These are phyloP conservation scores for Lecanoromycetidae sp. DNA, from an alignment of 2,329 filamentous ascomycete genomes.

Conservation along the genomic window DNA sequence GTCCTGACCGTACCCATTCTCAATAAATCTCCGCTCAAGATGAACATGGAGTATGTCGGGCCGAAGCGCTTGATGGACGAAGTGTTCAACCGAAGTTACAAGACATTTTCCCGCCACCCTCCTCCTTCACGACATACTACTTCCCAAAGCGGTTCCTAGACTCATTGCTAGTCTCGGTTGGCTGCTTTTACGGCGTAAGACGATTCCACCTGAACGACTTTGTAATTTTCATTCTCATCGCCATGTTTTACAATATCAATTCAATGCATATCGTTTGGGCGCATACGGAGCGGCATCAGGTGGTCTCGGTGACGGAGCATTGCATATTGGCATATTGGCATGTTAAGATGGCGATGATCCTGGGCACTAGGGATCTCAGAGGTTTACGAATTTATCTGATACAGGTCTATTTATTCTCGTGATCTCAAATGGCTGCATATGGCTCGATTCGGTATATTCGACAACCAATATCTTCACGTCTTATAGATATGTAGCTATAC, in stretches of 20 bases:
- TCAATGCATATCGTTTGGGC: not conserved
- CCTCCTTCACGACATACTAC: slow-evolving; percentile 7
- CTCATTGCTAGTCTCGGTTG: not conserved
- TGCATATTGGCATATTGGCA: slow-evolving; percentile 1
- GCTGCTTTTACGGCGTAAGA: too few species aligned
- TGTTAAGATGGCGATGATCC: not conserved
- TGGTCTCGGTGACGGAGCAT: not conserved
- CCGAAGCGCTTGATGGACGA: slow-evolving; percentile 52
- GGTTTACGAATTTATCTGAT: not conserved
- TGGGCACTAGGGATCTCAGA: not conserved
- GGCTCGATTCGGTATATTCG: too few species aligned
- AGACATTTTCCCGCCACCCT: slow-evolving; percentile 19
- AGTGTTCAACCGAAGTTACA: slow-evolving; percentile 45
- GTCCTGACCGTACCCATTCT: slow-evolving; percentile 42
- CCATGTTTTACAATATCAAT: not conserved
- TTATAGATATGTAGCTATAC: too few species aligned
- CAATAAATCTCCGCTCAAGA: slow-evolving; percentile 38
- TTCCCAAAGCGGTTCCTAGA: not conserved
- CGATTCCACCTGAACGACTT: too few species aligned
- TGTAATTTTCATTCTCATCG: not conserved
- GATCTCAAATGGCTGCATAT: too few species aligned
- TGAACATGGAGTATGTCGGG: slow-evolving; percentile 50
- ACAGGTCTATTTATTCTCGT: not conserved
- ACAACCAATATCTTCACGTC: too few species aligned
- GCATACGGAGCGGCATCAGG: not conserved